Percentiles rank a stretch among this genome's conserved stretches.
phyloP scores from a whole-genome alignment of 2,329 filamentous ascomycete species.

The Aspergillus aculeatus region DNA sequence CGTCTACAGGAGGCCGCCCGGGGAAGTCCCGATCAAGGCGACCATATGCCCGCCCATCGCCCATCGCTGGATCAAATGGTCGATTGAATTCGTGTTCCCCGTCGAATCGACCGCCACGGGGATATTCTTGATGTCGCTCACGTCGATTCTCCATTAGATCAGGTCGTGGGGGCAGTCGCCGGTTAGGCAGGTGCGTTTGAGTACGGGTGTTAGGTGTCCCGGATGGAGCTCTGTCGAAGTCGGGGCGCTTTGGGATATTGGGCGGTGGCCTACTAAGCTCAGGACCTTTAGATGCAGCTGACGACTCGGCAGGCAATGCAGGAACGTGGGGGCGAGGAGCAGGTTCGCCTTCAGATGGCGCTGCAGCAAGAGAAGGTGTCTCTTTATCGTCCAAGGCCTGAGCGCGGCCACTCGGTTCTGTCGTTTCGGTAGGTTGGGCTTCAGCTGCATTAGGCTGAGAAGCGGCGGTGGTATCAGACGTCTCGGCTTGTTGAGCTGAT shows the following conservation, averaged over 20 bases:
- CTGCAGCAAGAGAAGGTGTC: conserved; percentile 11
- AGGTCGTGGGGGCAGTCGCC: conserved; percentile 39
- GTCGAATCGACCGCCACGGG: conserved; percentile 36
- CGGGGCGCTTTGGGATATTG: conserved; percentile 41
- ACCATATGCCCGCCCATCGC: conserved; percentile 37
- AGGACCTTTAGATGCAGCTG: conserved; percentile 26
- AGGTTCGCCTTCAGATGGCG: conserved; percentile 13
- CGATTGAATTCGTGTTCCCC: conserved; percentile 39
- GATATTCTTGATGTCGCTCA: conserved; percentile 40
- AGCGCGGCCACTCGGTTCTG: conserved; percentile 8
- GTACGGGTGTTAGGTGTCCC: conserved; percentile 28
- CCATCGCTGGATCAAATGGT: conserved; percentile 35
- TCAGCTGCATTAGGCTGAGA: conserved; percentile 13
- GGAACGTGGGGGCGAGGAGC: conserved; percentile 18
- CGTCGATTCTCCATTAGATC: conserved; percentile 41
- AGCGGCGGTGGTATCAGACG: conserved; percentile 8
- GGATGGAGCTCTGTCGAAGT: conserved; percentile 34
- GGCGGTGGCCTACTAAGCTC: conserved; percentile 28
- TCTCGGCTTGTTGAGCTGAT: conserved; percentile 17
- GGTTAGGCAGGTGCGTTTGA: conserved; percentile 39
- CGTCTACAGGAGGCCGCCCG: conserved; percentile 35
- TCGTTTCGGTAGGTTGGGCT: conserved; percentile 9
- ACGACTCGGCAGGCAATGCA: conserved; percentile 23
- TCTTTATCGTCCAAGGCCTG: conserved; percentile 14
- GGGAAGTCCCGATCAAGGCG: conserved; percentile 40